Evolutionary conservation across 768 basidiomycete genomes (phyloP), one percentile per base, ranked within the genome.

Genomic region (Phanerochaete sordida): DNA sequence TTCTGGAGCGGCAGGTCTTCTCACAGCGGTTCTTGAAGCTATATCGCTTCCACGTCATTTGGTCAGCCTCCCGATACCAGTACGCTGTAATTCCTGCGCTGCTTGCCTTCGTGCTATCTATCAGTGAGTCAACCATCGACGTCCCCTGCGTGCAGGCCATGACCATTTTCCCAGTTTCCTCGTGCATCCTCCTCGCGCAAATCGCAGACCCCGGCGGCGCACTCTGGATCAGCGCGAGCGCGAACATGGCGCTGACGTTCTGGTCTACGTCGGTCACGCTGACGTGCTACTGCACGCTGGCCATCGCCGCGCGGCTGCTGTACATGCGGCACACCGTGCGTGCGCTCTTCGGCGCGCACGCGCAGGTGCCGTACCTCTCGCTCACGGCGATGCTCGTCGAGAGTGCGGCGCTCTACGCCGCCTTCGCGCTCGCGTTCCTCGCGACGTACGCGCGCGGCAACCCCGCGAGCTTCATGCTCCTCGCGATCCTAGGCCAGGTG

Each of bases 361-460:
- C 60, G 52, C 60, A 43, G 11, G 16, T 21, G 49, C 45, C 58
- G 6, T 67, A 67, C 57, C 44, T 47, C 21, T 58, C 64, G 50
- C 64, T 70, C 46, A 65, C 66, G 30, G 63, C 72, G 39, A 71
- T 72, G 65, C 60, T 67, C 55, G 61, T 72, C 58, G 71, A 72
- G 65, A 68, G 44, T 26, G 66, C 64, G 2, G 27, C 61, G 21
- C 66, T 68, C 13, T 70, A 68, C 48, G 62, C 68, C 21, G 55
- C 65, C 57, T 61, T 64, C 31, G 61, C 64, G 15, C 39, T 70
- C 45, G 61, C 68, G 37, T 68, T 72, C 58, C 59, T 64, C 28
- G 57, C 65, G 43, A 60, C 65, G 26, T 71, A 68, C 43, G 68
- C 61, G 1, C 39, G 19, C 8, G 39, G 19, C 56, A 60, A 46